phyloP scores from a whole-genome alignment of 495 filamentous ascomycete genomes.

The Lophiotrema nucula region DNA sequence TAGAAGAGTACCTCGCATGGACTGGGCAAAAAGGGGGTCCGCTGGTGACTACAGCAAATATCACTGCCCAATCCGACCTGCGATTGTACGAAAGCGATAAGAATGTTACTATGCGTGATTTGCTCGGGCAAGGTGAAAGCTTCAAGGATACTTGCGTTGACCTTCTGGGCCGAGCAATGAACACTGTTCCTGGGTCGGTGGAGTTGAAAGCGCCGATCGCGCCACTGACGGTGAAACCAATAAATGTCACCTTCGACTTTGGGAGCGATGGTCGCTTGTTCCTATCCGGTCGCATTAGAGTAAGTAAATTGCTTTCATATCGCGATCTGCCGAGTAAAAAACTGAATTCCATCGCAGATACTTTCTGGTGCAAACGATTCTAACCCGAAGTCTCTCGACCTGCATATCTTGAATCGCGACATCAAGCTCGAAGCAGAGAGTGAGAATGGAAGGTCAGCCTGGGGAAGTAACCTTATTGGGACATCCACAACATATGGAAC shows the following conservation, averaged over 20 bases:
- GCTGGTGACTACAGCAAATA: slow-evolving; percentile 12
- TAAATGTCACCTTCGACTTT: background rate
- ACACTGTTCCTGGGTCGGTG: background rate
- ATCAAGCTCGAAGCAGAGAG: background rate
- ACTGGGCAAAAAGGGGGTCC: background rate
- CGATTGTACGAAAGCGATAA: slow-evolving; percentile 12
- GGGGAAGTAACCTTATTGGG: background rate
- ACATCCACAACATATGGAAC: background rate
- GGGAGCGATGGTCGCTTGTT: background rate
- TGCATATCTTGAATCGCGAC: background rate
- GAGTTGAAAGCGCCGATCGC: background rate
- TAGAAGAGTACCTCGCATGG: slow-evolving; percentile 11
- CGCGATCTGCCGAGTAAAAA: too few relatives aligned
- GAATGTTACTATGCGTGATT: slow-evolving; percentile 12
- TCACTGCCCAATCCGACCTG: slow-evolving; percentile 4
- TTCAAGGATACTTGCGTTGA: background rate
- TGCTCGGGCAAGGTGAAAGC: background rate
- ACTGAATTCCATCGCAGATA: background rate
- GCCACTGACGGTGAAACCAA: background rate
- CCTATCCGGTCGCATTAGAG: background rate
- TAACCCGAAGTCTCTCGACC: background rate
- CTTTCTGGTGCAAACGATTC: background rate
- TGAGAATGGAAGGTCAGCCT: background rate
- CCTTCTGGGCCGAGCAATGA: background rate
- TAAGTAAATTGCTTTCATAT: background rate